phyloP scores from a whole-genome alignment of 352 stramenopile species.

The Phytophthora capsici region DNA sequence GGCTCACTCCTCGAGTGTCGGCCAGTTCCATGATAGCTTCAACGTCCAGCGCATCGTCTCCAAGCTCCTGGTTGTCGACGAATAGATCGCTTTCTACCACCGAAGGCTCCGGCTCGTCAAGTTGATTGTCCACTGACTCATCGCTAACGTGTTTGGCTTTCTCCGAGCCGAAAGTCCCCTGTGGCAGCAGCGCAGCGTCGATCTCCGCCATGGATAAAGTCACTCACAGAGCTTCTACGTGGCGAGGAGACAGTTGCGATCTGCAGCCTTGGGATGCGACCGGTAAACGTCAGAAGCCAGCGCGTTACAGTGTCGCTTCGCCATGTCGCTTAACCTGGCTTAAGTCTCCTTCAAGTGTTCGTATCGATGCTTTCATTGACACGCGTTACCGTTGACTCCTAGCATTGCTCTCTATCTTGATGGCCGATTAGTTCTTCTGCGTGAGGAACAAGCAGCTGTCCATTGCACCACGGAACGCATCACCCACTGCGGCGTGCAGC shows the following conservation, averaged over 20 bases:
- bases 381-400: conserved; percentile 12
- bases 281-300: conserved; percentile 13
- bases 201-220: conserved; percentile 19
- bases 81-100: conserved; percentile 2
- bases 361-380: conserved; percentile 16
- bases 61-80: conserved; percentile 18
- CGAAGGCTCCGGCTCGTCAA: not conserved
- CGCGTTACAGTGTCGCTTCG: conserved; percentile 9
- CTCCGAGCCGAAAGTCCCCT: conserved; percentile 11
- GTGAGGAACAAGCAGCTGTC: conserved; percentile 82
- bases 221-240: not conserved
- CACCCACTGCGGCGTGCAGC: conserved; percentile 67
- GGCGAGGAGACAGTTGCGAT: conserved; percentile 9
- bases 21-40: conserved; percentile 19
- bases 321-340: conserved; percentile 1
- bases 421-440: conserved; percentile 46
- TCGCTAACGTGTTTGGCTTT: not conserved
- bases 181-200: conserved; percentile 1
- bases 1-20: conserved; percentile 24
- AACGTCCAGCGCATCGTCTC: conserved; percentile 14
- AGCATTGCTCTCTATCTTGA: conserved; percentile 13
- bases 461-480: conserved; percentile 73
- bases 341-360: conserved; percentile 11
- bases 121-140: conserved; percentile 1
- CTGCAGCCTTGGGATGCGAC: conserved; percentile 1